phyloP scores from a whole-genome alignment of 257 asterid genomes.

The Fraxinus pennsylvanica region DNA sequence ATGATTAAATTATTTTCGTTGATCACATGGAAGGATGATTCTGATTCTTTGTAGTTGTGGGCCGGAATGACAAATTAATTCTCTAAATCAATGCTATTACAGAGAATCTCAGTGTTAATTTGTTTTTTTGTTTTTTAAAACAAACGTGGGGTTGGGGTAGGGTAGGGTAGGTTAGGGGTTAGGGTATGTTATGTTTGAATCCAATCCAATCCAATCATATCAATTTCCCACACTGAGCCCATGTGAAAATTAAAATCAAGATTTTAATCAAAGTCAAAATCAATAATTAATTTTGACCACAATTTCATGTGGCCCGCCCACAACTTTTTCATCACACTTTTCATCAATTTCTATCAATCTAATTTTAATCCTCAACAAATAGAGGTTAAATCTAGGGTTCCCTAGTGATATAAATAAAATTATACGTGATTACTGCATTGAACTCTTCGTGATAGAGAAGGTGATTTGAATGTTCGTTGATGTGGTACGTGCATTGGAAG shows the following conservation, averaged over 20 bases:
- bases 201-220: neutral
- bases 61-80: constrained; percentile 19
- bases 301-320: no score
- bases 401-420: neutral
- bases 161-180: neutral
- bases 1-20: constrained; percentile 23
- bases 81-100: neutral
- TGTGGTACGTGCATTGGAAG: neutral
- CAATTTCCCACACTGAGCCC: neutral
- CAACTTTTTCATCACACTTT: no score
- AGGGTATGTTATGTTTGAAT: neutral
- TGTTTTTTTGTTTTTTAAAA: constrained; percentile 14
- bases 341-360: no score
- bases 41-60: constrained; percentile 20
- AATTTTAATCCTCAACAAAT: no score
- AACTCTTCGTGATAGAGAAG: neutral
- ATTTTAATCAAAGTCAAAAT: no score
- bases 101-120: constrained; percentile 39
- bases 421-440: no score
- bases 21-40: constrained; percentile 41
- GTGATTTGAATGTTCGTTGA: neutral
- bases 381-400: no score
- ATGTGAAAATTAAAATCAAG: no score
- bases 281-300: no score
- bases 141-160: neutral